Base-by-base conservation (phyloP, 1,139 yeast species). In the Scheffersomyces illinoinensis region DNA sequence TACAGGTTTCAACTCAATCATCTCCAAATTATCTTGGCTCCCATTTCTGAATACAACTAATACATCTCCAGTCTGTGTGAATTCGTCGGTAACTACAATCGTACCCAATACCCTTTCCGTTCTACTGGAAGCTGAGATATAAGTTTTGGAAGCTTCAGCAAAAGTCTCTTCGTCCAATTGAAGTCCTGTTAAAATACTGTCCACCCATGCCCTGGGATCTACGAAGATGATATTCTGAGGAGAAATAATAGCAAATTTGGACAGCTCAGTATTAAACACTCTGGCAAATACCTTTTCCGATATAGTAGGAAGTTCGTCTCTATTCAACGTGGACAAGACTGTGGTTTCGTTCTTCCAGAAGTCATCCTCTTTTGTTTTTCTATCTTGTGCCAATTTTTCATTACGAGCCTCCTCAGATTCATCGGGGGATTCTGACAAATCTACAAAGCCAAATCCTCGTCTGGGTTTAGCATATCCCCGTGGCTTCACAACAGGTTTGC, bases 401-500 rank as follows among this genome's bases (percentile, higher is more conserved):
- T 47, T n/a, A 43, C 48, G 21, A 43, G 53, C 55, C 33, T 21
- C 43, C 23, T 55, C 54, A 5, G 52, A 53, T 5, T 43, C 55
- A 10, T 58, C 62, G 20, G 64, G 68, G 7, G 64, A 63, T 8
- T 69, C 76, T 2, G 67, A 56, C 2, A 69, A 66, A 50, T 76
- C 79, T 20, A 78, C 60, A 61, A 69, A 80, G 0, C 84, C 84
- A 64, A 78, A 79, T 0, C 84, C 84, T 48, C 64, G 66, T 21
- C 58, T 62, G 1, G 82, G 81, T 51, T 67, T 71, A 1, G 59
- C 62, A 59, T 79, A 80, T 3, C 65, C 65, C 10, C 55, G 55
- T 26, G 53, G 54, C 23, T n/a, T 47, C 57, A 52, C 47, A 53
- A 23, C 33, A 39, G 52, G 48, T 12, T 21, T 21, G 20, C 18